phyloP scores from a whole-genome alignment of 2,329 filamentous ascomycete species.

The Penicillium carneum region DNA sequence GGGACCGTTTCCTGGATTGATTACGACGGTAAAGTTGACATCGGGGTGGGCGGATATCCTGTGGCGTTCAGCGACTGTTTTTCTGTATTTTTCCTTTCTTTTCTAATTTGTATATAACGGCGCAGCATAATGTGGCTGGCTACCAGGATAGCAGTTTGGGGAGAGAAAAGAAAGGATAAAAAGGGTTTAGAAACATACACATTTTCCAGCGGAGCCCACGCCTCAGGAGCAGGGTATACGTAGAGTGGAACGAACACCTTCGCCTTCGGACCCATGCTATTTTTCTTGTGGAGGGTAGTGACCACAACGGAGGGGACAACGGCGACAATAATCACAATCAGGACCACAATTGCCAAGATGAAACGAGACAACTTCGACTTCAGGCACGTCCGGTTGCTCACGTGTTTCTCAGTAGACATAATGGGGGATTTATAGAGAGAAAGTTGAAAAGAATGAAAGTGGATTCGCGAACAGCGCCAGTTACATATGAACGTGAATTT shows the following conservation, averaged over 20 bases:
- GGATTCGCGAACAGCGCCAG: slow-evolving; percentile 13
- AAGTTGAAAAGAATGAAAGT: slow-evolving; percentile 24
- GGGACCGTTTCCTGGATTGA: slow-evolving; percentile 59
- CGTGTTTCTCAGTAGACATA: slow-evolving; percentile 42
- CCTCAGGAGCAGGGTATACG: slow-evolving; percentile 57
- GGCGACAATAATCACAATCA: slow-evolving; percentile 43
- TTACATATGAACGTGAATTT: slow-evolving; percentile 20
- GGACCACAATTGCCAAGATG: slow-evolving; percentile 35
- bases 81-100: slow-evolving; percentile 18
- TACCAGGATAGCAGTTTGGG: slow-evolving; percentile 15
- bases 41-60: slow-evolving; percentile 50
- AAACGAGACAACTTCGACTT: slow-evolving; percentile 42
- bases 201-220: slow-evolving; percentile 56
- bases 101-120: slow-evolving; percentile 19
- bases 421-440: slow-evolving; percentile 15
- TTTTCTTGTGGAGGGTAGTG: slow-evolving; percentile 45
- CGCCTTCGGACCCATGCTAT: slow-evolving; percentile 49
- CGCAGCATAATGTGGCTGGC: slow-evolving; percentile 23
- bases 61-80: slow-evolving; percentile 36
- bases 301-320: slow-evolving; percentile 46
- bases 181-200: slow-evolving; percentile 47
- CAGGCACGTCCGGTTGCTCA: slow-evolving; percentile 42
- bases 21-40: slow-evolving; percentile 59
- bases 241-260: slow-evolving; percentile 59
- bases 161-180: slow-evolving; percentile 7